Evolutionary conservation across 2,329 filamentous ascomycete genomes (phyloP), one percentile per base, ranked within the genome.

Genomic region (Paraconiothyrium sp.): DNA sequence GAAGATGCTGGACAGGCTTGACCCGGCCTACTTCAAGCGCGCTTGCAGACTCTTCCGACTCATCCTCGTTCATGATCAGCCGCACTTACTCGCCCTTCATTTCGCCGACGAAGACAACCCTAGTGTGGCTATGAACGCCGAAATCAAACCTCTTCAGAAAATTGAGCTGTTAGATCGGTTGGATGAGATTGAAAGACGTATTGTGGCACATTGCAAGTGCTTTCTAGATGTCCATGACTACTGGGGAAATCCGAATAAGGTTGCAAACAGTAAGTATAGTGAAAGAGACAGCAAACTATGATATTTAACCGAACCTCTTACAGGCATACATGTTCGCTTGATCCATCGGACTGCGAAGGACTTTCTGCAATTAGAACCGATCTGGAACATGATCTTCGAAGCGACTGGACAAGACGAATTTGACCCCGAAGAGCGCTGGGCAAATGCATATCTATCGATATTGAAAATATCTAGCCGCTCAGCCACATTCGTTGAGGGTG

Each of bases 41-140:
- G 60, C 65, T 39, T 54, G 54, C 3, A 32, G 64, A 24, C 63
- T 67, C 7, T 65, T 67, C 34, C 65, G 60, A 34, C 9, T 65
- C n/a, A 30, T 62, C 13, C 20, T 44, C 14, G 20, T n/a, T 20
- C 2, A 7, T 6, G n/a, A 20, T 20, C 41, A n/a, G 2, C 20
- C 8, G 1, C 16, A 20, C 6, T 9, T 44, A 9, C 20, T 44
- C 6, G 41, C 20, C n/a, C 10, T 44, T 5, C 22, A n/a, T 16
- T 44, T 44, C 5, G 41, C 41, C 14, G 41, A 44, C 20, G 41
- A 44, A 10, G 41, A 44, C n/a, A 8, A 24, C 41, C 37, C 58
- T 1, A 52, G 2, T 24, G 41, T 20, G n/a, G 41, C 22, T 20
- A 20, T 6, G 16, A 22, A 44, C 10, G 20, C 20, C 20, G 20